phyloP scores from a whole-genome alignment of 305 asterid genomes.

The Plantago lanceolata region DNA sequence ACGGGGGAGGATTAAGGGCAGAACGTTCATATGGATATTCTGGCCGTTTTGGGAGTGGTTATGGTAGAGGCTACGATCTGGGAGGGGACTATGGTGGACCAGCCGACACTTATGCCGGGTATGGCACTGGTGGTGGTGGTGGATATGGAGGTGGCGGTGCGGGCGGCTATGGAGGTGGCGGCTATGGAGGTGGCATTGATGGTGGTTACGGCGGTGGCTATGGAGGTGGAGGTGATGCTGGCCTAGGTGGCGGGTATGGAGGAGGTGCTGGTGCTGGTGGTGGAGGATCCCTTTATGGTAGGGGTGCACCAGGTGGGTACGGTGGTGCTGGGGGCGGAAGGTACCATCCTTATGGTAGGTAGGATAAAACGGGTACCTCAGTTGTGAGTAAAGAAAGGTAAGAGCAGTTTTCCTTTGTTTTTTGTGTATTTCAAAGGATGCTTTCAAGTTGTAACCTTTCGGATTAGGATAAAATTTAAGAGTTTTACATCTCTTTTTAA shows the following conservation, averaged over 20 bases:
- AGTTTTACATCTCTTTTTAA: slow-evolving; percentile 3
- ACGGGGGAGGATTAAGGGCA: slow-evolving; percentile 44
- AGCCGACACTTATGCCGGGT: slow-evolving; percentile 38
- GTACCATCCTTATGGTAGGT: slow-evolving; percentile 27
- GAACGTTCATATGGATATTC: slow-evolving; percentile 41
- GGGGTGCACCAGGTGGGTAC: slow-evolving; percentile 18
- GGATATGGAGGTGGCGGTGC: slow-evolving; percentile 24
- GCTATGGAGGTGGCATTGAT: slow-evolving; percentile 31
- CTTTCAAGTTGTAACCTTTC: slow-evolving; percentile 8
- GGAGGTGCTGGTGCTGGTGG: slow-evolving; percentile 13
- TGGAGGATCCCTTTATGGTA: slow-evolving; percentile 22
- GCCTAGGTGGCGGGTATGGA: slow-evolving; percentile 17
- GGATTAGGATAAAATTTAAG: slow-evolving; percentile 4
- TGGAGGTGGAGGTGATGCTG: slow-evolving; percentile 25
- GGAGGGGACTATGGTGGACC: slow-evolving; percentile 41
- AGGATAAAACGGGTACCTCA: background rate
- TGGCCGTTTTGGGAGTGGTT: slow-evolving; percentile 44
- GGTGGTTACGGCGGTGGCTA: slow-evolving; percentile 27
- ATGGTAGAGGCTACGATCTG: slow-evolving; percentile 47
- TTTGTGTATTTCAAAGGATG: slow-evolving; percentile 8
- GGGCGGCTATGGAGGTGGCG: slow-evolving; percentile 32
- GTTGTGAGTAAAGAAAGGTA: slow-evolving; percentile 4
- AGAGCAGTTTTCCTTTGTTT: slow-evolving; percentile 9
- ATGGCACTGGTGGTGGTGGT: slow-evolving; percentile 27
- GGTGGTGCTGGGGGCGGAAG: slow-evolving; percentile 25